Evolutionary conservation across 345 rosid species (phyloP), one percentile per base, ranked within the genome.

Genomic region (Eucalyptus shirleyi): DNA sequence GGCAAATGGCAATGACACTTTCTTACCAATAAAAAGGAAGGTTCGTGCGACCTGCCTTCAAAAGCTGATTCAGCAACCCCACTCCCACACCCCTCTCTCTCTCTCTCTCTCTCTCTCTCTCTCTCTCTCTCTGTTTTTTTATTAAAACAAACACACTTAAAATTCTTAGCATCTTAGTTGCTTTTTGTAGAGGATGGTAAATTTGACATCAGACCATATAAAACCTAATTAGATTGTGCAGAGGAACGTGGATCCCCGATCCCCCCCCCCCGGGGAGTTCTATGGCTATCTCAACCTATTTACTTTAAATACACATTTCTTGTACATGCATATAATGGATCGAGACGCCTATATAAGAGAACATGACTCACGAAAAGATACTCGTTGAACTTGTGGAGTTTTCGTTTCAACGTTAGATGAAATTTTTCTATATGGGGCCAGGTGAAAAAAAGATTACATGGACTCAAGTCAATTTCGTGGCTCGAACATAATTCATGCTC

Each of bases 61-160:
- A 40, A 18, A 77, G 47, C 47, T 77, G 47, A 3, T 69, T 34
- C 81, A 18, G 11, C 80, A 56, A 9, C 21, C 80, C 80, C 37
- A 7, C 5, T 50, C 51, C 65, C 14, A 6, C 37, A 3, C 11
- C 6, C 2, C 11, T 4, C 19, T 7, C 18, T 28, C 49, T 47
- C 12, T 45, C 50, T 60, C 37, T 30, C 72, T 17, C 23, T 60
- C 37, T 30, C 37, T 17, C 23, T 65, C 37, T n/a, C 77, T 67
- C 40, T 62, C 77, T 32, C 2, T 0, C 9, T 50, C 1, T 5
- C 9, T 37, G 1, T 1, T 34, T 34, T 34, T 60, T 13, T 60
- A 4, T 30, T 12, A 13, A 28, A 59, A 59, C 65, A 28, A 62
- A 62, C 69, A 6, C 69, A 14, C 4, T 62, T 13, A 62, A 7